Evolutionary conservation across 1,284 basidiomycete genomes (phyloP), one percentile per base, ranked within the genome.

Genomic region (Sporisorium scitamineum): DNA sequence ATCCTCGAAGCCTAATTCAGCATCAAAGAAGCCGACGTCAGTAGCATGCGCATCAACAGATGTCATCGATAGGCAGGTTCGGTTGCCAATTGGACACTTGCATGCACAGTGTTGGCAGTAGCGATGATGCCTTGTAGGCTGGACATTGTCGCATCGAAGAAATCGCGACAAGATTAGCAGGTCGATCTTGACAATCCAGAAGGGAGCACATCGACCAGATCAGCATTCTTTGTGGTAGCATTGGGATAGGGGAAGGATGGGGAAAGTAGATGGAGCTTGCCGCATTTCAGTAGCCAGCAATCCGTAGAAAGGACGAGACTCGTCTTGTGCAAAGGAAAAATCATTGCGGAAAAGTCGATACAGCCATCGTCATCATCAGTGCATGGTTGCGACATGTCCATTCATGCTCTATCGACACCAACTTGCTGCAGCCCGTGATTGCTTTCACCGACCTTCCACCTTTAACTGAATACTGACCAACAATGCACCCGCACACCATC

Each of bases 361-460:
- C 6, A 37, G 29, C 18, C 48, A 32, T n/a, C n/a, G 8, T 6
- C 48, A 32, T 29, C 48, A 22, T 20, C 27, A 32, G 18, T 20
- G 45, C 26, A n/a, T 18, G 24, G 7, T 47, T 11, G 10, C 29
- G n/a, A 31, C 8, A 31, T 50, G 3, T 8, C 18, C 29, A 1
- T 10, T 2, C 31, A 22, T 3, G 10, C 32, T 24, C 42, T 37
- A 18, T n/a, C 26, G 20, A 41, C 42, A 16, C 14, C 26, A n/a
- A 8, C 5, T 48, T 52, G 26, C 63, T 52, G 57, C 54, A 59
- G 56, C 70, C 58, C 65, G 60, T 61, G 26, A 60, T 39, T 50
- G 18, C 45, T 22, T 22, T 16, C n/a, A 16, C 5, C 14, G 31
- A 13, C 6, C 7, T 2, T 42, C 14, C 10, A 5, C n/a, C 18